phyloP scores from a whole-genome alignment of 1,139 yeast species.

The Candida anutae region DNA sequence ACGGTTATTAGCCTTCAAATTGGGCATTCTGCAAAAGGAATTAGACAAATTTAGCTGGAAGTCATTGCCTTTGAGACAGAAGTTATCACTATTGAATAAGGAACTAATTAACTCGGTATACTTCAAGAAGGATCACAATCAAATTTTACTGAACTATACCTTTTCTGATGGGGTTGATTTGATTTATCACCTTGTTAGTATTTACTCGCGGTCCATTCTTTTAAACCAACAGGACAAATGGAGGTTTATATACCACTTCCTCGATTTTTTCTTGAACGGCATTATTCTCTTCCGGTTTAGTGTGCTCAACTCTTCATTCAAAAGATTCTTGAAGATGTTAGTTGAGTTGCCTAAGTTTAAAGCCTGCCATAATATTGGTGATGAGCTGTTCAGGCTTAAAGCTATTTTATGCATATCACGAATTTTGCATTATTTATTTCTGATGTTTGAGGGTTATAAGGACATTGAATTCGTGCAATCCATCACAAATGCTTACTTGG shows the following conservation, averaged over 20 bases:
- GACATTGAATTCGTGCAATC: constrained; percentile 15
- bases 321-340: constrained; percentile 15
- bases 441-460: constrained; percentile 26
- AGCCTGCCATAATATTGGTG: constrained; percentile 1
- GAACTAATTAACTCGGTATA: constrained; percentile 20
- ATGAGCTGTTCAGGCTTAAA: constrained; percentile 4
- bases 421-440: constrained; percentile 5
- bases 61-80: constrained; percentile 14
- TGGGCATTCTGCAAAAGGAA: constrained; percentile 23
- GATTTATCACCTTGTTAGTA: constrained; percentile 23
- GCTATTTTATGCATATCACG: constrained; percentile 4
- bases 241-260: constrained; percentile 17
- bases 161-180: constrained; percentile 15
- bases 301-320: constrained; percentile 13
- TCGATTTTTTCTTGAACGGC: constrained; percentile 15
- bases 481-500: constrained; percentile 3
- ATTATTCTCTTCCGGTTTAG: constrained; percentile 12
- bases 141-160: constrained; percentile 18
- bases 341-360: constrained; percentile 10
- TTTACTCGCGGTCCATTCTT: constrained; percentile 19
- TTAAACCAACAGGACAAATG: constrained; percentile 19
- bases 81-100: constrained; percentile 19
- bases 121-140: constrained; percentile 12
- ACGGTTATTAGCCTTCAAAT: constrained; percentile 17
- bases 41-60: constrained; percentile 21